Percentiles rank a stretch among this genome's conserved stretches.
phyloP scores from a whole-genome alignment of 108 stramenopile species.

The Chaetoceros tenuissimus region DNA sequence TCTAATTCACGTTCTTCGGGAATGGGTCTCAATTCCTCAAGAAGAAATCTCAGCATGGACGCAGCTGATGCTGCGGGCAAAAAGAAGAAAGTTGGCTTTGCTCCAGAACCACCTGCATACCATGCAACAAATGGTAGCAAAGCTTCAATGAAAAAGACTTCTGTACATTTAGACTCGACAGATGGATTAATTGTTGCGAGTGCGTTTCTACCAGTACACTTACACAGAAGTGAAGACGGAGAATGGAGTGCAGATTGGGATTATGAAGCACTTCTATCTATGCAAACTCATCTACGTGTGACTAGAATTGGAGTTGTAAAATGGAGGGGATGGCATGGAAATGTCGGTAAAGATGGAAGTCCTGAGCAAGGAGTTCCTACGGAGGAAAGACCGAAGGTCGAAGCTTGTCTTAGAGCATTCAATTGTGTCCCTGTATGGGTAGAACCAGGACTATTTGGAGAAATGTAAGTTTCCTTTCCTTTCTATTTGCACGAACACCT shows the following conservation, averaged over 20 bases:
- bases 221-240: conserved; percentile 51
- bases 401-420: conserved; percentile 84
- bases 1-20: neutral
- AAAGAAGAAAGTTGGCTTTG: conserved; percentile 74
- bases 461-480: conserved; percentile 57
- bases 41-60: neutral
- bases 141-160: conserved; percentile 18
- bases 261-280: conserved; percentile 88
- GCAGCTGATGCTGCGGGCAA: conserved; percentile 4
- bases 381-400: conserved; percentile 70
- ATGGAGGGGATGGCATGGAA: conserved; percentile 88
- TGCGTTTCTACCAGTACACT: conserved; percentile 77
- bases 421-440: conserved; percentile 97
- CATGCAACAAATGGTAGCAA: conserved; percentile 15
- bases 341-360: conserved; percentile 41
- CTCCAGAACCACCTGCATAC: conserved; percentile 40
- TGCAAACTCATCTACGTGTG: conserved; percentile 89
- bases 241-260: conserved; percentile 90
- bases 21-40: neutral
- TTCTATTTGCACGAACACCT: neutral
- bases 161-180: conserved; percentile 64
- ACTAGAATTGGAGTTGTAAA: conserved; percentile 88
- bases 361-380: conserved; percentile 72
- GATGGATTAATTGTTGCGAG: conserved; percentile 85
- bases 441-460: conserved; percentile 64